These are phyloP conservation scores for Pilaira anomala DNA, from an alignment of 192 early-diverging fungal species.

Conservation along the genomic window DNA sequence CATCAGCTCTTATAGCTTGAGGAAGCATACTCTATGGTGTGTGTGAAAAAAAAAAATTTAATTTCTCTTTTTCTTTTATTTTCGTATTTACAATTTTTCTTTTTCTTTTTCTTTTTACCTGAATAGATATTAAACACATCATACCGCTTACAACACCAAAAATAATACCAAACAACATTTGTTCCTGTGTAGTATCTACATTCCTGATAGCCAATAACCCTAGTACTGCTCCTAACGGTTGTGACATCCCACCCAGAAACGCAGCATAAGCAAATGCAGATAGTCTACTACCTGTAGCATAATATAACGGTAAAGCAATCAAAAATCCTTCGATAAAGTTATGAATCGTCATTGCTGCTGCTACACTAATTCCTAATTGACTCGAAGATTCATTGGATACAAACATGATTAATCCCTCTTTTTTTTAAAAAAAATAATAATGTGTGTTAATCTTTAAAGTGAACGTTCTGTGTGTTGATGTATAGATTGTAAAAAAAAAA, in stretches of 20 bases:
- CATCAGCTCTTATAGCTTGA: constrained; percentile 28
- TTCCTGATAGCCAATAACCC: constrained; percentile 43
- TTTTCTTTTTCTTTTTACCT: constrained; percentile 29
- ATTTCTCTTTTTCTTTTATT: not conserved
- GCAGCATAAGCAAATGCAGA: constrained; percentile 45
- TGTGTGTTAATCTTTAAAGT: not conserved
- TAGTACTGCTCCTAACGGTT: constrained; percentile 50
- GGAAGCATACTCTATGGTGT: constrained; percentile 25
- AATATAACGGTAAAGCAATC: constrained; percentile 54
- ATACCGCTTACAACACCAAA: constrained; percentile 54
- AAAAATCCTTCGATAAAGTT: constrained; percentile 57
- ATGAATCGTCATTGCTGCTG: constrained; percentile 51
- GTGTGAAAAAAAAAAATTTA: constrained; percentile 1
- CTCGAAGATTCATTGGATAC: constrained; percentile 44
- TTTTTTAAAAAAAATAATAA: constrained; percentile 14
- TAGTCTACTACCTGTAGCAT: constrained; percentile 42
- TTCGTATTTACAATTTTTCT: no score
- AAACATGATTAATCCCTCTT: constrained; percentile 57
- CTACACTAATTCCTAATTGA: constrained; percentile 48
- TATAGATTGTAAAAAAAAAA: no score
- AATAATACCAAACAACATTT: constrained; percentile 45
- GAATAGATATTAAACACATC: constrained; percentile 53
- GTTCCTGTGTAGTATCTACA: constrained; percentile 39
- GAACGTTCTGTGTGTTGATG: no score
- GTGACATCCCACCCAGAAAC: constrained; percentile 50